phyloP scores from a whole-genome alignment of 148 eudicot species.

The Limonium bicolor region DNA sequence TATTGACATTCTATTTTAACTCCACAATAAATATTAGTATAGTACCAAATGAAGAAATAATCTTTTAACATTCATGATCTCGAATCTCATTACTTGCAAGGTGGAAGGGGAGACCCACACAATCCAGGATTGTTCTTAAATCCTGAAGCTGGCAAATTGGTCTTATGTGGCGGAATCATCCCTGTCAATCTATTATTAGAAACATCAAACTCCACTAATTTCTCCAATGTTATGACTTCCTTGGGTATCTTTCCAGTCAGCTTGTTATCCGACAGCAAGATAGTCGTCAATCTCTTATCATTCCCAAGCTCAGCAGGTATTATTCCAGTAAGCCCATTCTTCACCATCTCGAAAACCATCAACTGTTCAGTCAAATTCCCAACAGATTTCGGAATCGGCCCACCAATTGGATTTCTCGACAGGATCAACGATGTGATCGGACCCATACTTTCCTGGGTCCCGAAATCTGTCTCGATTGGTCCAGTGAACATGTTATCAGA shows the following conservation, averaged over 20 bases:
- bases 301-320: slow-evolving; percentile 44
- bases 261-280: slow-evolving; percentile 30
- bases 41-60: too few species aligned
- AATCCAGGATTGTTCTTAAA: slow-evolving; percentile 51
- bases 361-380: slow-evolving; percentile 37
- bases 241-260: slow-evolving; percentile 43
- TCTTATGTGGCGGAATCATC: slow-evolving; percentile 45
- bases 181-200: slow-evolving; percentile 55
- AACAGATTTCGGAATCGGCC: slow-evolving; percentile 41
- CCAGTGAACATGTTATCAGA: slow-evolving; percentile 46
- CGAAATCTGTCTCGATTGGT: slow-evolving; percentile 24
- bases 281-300: slow-evolving; percentile 18
- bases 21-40: too few species aligned
- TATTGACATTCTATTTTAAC: too few species aligned
- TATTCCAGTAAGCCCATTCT: slow-evolving; percentile 19
- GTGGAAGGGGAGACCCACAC: slow-evolving; percentile 70
- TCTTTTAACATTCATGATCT: too few species aligned
- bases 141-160: slow-evolving; percentile 34
- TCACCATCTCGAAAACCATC: slow-evolving; percentile 22
- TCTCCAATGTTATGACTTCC: slow-evolving; percentile 27
- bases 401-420: slow-evolving; percentile 50
- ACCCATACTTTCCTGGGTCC: slow-evolving; percentile 22
- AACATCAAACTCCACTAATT: slow-evolving; percentile 36
- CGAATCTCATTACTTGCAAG: slow-evolving; percentile 61
- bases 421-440: slow-evolving; percentile 31